Evolutionary conservation across 2,329 filamentous ascomycete genomes (phyloP).

Genomic region (Stemphylium vesicarium): DNA sequence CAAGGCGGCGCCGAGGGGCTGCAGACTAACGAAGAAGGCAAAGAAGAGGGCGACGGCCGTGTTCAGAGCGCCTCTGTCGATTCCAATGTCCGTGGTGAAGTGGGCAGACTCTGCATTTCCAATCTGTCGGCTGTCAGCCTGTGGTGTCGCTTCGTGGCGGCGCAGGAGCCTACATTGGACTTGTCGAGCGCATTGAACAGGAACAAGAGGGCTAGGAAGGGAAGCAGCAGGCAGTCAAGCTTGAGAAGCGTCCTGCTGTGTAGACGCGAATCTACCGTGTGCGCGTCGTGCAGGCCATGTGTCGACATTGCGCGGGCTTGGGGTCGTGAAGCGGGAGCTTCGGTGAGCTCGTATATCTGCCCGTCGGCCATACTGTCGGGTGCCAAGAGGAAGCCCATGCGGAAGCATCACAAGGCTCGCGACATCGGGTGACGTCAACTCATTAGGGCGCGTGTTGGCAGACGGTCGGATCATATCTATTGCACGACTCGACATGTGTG

Average conservation of each 20-base stretch:
- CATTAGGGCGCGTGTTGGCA: not conserved
- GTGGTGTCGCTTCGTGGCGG: not conserved
- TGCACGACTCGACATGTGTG: not conserved
- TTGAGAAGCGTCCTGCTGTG: constrained; percentile 53
- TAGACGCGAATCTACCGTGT: constrained; percentile 17
- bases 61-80: constrained; percentile 61
- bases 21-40: constrained; percentile 64
- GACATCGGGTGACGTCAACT: constrained; percentile 3
- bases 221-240: constrained; percentile 58
- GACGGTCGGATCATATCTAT: not conserved
- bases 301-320: constrained; percentile 16
- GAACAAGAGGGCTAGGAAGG: constrained; percentile 60
- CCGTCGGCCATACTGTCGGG: constrained; percentile 17
- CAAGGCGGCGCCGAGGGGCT: constrained; percentile 64
- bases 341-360: constrained; percentile 19
- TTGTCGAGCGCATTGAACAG: constrained; percentile 62
- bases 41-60: constrained; percentile 64
- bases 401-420: constrained; percentile 15
- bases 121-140: constrained; percentile 40
- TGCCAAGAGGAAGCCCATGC: constrained; percentile 19
- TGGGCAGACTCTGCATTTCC: constrained; percentile 65
- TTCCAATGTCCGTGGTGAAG: constrained; percentile 63
- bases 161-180: constrained; percentile 48
- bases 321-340: constrained; percentile 6
- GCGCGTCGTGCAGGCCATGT: constrained; percentile 9